phyloP scores from a whole-genome alignment of 495 filamentous ascomycete genomes.

The Aspergillus cristatus region DNA sequence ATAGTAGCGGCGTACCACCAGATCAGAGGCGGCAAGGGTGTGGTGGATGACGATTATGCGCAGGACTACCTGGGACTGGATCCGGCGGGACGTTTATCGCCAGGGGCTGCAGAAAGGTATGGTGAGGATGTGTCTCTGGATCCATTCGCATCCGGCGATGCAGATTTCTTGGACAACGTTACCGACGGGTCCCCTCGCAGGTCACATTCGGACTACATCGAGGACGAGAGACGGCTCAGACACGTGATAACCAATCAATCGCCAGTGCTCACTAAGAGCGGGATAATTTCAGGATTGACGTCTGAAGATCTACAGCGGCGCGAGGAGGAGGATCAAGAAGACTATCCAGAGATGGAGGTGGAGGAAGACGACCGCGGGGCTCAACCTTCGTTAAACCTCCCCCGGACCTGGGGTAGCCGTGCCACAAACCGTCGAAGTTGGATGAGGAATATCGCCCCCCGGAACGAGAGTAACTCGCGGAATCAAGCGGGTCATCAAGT shows the following conservation, averaged over 20 bases:
- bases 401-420: slow-evolving; percentile 50
- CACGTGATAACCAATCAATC: slow-evolving; percentile 34
- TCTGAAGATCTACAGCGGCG: slow-evolving; percentile 41
- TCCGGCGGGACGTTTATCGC: slow-evolving; percentile 19
- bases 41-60: slow-evolving; percentile 27
- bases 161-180: slow-evolving; percentile 20
- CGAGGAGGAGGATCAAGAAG: slow-evolving; percentile 20
- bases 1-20: slow-evolving; percentile 34
- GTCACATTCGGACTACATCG: slow-evolving; percentile 26
- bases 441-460: slow-evolving; percentile 33
- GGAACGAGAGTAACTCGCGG: slow-evolving; percentile 16
- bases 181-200: slow-evolving; percentile 23
- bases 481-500: slow-evolving; percentile 11
- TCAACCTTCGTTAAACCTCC: slow-evolving; percentile 46
- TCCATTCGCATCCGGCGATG: slow-evolving; percentile 15
- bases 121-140: slow-evolving; percentile 3
- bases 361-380: slow-evolving; percentile 25
- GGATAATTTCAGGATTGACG: slow-evolving; percentile 24
- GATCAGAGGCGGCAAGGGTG: slow-evolving; percentile 34
- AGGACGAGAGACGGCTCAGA: slow-evolving; percentile 37
- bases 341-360: slow-evolving; percentile 2
- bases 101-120: slow-evolving; percentile 12
- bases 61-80: too few relatives aligned
- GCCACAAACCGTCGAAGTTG: slow-evolving; percentile 44
- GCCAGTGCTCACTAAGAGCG: slow-evolving; percentile 39